These are phyloP conservation scores for Raphanus sativus DNA, from an alignment of 345 rosid genomes.

Conservation along the genomic window DNA sequence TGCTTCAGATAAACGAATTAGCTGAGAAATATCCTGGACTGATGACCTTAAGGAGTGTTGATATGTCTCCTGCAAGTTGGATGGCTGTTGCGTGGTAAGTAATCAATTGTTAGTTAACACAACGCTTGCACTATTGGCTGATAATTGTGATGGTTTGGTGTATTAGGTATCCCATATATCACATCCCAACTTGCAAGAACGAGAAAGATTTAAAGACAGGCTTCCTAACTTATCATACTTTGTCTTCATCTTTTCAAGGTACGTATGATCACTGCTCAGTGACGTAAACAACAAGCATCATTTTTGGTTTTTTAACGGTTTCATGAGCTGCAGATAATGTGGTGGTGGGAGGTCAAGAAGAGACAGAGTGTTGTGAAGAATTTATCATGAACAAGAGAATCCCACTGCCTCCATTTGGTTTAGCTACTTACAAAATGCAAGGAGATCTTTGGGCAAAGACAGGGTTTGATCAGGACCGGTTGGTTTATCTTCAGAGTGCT, in stretches of 20 bases:
- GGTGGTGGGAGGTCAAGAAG: conserved; percentile 43
- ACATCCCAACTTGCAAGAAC: conserved; percentile 54
- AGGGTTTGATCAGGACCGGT: conserved; percentile 46
- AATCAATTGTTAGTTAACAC: neutral
- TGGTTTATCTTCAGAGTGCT: conserved; percentile 47
- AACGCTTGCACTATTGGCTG: neutral
- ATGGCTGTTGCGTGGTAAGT: conserved; percentile 83
- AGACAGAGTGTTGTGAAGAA: conserved; percentile 26
- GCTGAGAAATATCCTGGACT: conserved; percentile 50
- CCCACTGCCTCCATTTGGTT: conserved; percentile 66
- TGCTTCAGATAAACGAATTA: conserved; percentile 51
- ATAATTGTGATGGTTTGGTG: neutral
- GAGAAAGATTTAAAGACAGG: conserved; percentile 64
- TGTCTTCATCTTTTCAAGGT: conserved; percentile 83
- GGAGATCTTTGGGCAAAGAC: conserved; percentile 71
- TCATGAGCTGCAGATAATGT: conserved; percentile 38
- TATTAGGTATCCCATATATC: conserved; percentile 75
- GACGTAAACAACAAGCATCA: neutral
- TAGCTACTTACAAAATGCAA: conserved; percentile 72
- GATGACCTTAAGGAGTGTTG: conserved; percentile 61
- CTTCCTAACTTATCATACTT: conserved; percentile 71
- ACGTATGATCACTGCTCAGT: conserved; percentile 2
- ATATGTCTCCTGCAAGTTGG: conserved; percentile 93
- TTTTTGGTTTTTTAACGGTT: neutral
- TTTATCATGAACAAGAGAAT: conserved; percentile 31